Evolutionary conservation across 163 green algal genomes (phyloP).

Genomic region (Chlamydomonas reinhardtii): DNA sequence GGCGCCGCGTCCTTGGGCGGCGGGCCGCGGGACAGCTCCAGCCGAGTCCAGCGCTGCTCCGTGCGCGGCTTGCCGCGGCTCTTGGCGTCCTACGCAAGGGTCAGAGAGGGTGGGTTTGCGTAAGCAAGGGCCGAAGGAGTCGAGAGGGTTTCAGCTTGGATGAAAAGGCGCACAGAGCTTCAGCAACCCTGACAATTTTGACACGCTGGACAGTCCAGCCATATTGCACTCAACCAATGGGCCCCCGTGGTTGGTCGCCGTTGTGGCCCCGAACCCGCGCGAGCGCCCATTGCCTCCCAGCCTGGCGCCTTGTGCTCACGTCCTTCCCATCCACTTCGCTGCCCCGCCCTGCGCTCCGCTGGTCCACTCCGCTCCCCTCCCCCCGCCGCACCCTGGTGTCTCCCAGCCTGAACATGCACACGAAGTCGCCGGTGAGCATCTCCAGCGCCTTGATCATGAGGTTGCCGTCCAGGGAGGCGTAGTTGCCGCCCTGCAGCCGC

Average conservation of each 20-base stretch:
- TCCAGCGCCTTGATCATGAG: conserved; percentile 61
- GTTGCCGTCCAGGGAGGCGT: conserved; percentile 61
- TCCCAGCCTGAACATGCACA: conserved; percentile 63
- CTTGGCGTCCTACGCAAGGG: background rate
- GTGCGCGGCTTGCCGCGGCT: conserved; percentile 20
- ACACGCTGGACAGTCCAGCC: no score
- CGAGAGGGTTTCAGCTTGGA: background rate
- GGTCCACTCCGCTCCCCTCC: background rate
- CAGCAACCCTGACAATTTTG: no score
- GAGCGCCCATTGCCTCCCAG: no score
- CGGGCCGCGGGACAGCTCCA: conserved; percentile 31
- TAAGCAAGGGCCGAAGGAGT: no score
- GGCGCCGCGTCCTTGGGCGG: conserved; percentile 30
- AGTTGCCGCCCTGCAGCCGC: conserved; percentile 49
- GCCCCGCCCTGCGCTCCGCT: no score
- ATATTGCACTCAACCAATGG: no score
- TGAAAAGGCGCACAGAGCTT: no score
- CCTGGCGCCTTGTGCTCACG: no score
- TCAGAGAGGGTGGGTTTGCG: background rate
- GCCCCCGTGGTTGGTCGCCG: no score
- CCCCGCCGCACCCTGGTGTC: background rate
- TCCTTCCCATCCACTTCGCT: no score
- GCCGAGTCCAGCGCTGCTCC: conserved; percentile 33
- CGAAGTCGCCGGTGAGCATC: conserved; percentile 57
- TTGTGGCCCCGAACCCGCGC: no score